phyloP scores from a whole-genome alignment of 2,329 filamentous ascomycete species.

The Neopestalotiopsis sp. region DNA sequence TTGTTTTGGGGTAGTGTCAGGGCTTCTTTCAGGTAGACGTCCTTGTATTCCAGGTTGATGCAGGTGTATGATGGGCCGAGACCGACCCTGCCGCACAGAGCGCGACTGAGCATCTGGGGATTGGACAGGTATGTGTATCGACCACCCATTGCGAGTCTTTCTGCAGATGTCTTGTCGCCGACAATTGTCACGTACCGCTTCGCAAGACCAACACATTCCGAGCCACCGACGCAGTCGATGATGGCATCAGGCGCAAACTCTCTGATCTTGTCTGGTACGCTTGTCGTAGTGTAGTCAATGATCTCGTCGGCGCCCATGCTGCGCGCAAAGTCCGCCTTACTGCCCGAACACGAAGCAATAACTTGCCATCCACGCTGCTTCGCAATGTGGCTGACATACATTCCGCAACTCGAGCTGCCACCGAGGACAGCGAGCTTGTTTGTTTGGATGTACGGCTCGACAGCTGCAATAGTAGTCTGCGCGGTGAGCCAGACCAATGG shows the following conservation, averaged over 20 bases:
- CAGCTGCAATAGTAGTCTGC: not conserved
- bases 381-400: not conserved
- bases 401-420: not conserved
- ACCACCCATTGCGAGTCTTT: not conserved
- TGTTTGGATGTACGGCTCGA: not conserved
- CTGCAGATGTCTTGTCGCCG: no score
- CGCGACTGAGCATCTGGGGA: not conserved
- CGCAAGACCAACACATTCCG: not conserved
- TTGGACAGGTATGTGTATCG: not conserved
- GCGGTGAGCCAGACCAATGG: constrained; percentile 6
- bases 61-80: not conserved
- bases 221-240: no score
- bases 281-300: constrained; percentile 2
- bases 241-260: no score
- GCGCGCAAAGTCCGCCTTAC: not conserved
- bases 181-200: no score
- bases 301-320: constrained; percentile 3
- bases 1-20: not conserved
- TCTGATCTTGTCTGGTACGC: not conserved
- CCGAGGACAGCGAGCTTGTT: not conserved
- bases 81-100: constrained; percentile 5
- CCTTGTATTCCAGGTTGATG: not conserved
- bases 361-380: constrained; percentile 7
- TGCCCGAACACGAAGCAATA: not conserved
- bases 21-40: no score